Base-by-base conservation (phyloP, 1,284 basidiomycete species). In the Tylopilus sp. region DNA sequence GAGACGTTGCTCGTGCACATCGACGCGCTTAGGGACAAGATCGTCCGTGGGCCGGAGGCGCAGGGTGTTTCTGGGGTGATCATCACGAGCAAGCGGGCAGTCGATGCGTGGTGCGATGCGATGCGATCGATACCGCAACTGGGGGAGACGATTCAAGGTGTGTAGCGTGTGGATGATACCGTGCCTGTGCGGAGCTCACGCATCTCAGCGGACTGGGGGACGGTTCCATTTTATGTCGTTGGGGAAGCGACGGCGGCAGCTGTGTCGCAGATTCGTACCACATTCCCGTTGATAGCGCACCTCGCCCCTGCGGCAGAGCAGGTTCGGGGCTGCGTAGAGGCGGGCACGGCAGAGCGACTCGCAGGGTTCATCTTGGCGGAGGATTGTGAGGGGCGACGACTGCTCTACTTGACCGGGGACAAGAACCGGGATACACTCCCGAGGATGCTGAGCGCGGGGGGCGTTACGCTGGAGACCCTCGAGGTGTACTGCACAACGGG, bases 391-490 rank as follows among this genome's bases (percentile, higher is more conserved):
- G 58, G 29, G 2, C 58, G 52, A 35, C 71, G 58, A 33, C 57
- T 92, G 44, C 64, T 92, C 11, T 90, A 88, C 61, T 74, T 92
- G 8, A 86, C 79, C 6, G 89, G 89, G 15, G 89, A 92, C 72
- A 92, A 90, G 72, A 91, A 87, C 52, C 74, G 79, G 15, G 86
- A 90, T 55, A 84, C 79, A 0, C 64, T 92, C 2, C 71, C 79
- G 0, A 68, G 53, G 5, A 74, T 83, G 9, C 68, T 92, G 31
- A 49, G 57, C 0, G 69, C 69, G 0, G 75, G 69, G 0, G 72
- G 72, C 1, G 61, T 87, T 2, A 59, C 59, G 30, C 63, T 85
- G 23, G 65, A 74, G 13, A 55, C 71, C 15, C 57, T 88, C 15
- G 76, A 84, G 58, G 86, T 88, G 10, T 91, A 91, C 56, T 74